phyloP scores from a whole-genome alignment of 2,329 filamentous ascomycete genomes.

The Trichoderma sp. region DNA sequence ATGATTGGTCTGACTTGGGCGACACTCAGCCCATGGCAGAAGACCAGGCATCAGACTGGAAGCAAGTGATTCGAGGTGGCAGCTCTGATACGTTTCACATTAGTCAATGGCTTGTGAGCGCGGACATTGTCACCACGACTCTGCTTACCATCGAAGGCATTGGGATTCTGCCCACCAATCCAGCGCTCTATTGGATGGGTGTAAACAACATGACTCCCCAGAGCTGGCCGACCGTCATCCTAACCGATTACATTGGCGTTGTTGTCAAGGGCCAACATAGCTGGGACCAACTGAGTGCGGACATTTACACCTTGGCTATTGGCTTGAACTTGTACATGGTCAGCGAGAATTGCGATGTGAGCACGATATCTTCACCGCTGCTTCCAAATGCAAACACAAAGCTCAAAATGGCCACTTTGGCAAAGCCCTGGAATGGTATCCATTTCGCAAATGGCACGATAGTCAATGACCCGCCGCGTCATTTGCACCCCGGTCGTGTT shows the following conservation, averaged over 20 bases:
- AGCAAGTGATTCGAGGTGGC: constrained; percentile 26
- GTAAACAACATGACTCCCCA: constrained; percentile 32
- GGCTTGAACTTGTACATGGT: constrained; percentile 35
- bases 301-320: constrained; percentile 35
- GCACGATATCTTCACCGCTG: constrained; percentile 28
- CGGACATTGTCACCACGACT: constrained; percentile 31
- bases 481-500: constrained; percentile 26
- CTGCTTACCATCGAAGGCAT: constrained; percentile 32
- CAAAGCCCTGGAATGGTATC: constrained; percentile 32
- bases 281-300: constrained; percentile 35
- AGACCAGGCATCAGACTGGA: constrained; percentile 29
- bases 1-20: constrained; percentile 36
- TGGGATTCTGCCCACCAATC: constrained; percentile 37
- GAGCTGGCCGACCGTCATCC: constrained; percentile 35
- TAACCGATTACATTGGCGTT: constrained; percentile 37
- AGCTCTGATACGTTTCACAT: constrained; percentile 32
- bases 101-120: constrained; percentile 37
- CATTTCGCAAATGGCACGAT: constrained; percentile 36
- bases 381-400: constrained; percentile 6
- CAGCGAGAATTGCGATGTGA: constrained; percentile 37
- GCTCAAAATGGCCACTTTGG: not conserved
- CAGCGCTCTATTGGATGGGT: constrained; percentile 39
- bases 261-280: constrained; percentile 29
- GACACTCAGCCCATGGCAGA: constrained; percentile 30
- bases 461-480: constrained; percentile 28